Percentiles rank a stretch among this genome's conserved stretches.
These are phyloP conservation scores for Westerdykella sp. DNA, from an alignment of 2,329 filamentous ascomycete species.

Conservation along the genomic window DNA sequence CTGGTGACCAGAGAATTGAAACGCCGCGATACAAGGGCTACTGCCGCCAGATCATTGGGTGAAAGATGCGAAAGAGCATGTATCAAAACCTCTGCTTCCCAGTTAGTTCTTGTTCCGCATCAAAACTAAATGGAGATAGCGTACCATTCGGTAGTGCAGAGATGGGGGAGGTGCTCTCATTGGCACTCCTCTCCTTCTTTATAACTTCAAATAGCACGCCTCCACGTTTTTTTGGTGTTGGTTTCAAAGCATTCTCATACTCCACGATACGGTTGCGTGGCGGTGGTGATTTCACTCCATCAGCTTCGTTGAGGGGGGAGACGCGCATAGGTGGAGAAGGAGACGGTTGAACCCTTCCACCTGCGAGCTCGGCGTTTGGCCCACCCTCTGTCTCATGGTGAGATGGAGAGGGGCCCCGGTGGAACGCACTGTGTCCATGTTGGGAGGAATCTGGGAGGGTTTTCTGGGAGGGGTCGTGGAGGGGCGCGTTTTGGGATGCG, in stretches of 20 bases:
- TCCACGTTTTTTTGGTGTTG: slow-evolving; percentile 35
- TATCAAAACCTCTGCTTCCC: slow-evolving; percentile 71
- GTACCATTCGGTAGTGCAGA: slow-evolving; percentile 74
- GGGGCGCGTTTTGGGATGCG: slow-evolving; percentile 43
- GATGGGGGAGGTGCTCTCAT: slow-evolving; percentile 45
- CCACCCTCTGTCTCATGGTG: slow-evolving; percentile 30
- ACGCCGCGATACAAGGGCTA: slow-evolving; percentile 79
- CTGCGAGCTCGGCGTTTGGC: slow-evolving; percentile 1
- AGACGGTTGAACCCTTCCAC: slow-evolving; percentile 19
- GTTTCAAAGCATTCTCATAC: slow-evolving; percentile 47
- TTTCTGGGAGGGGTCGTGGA: slow-evolving; percentile 36
- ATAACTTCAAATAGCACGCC: slow-evolving; percentile 49
- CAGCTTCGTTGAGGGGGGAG: slow-evolving; percentile 9
- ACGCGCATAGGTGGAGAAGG: slow-evolving; percentile 9
- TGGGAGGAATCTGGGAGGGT: slow-evolving; percentile 42
- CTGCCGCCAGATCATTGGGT: slow-evolving; percentile 72
- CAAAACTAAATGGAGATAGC: slow-evolving; percentile 12
- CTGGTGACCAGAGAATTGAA: slow-evolving; percentile 85
- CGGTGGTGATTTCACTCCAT: slow-evolving; percentile 38
- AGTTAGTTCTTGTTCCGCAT: neutral
- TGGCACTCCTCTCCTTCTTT: slow-evolving; percentile 41
- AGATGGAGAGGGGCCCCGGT: slow-evolving; percentile 8
- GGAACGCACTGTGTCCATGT: slow-evolving; percentile 46
- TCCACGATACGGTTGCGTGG: slow-evolving; percentile 48
- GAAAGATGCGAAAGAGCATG: slow-evolving; percentile 87